A percentile compares a stretch with the other conserved stretches of the same genome.
Evolutionary conservation across 2,329 filamentous ascomycete species (phyloP).

Genomic region (Aureobasidium sp.): DNA sequence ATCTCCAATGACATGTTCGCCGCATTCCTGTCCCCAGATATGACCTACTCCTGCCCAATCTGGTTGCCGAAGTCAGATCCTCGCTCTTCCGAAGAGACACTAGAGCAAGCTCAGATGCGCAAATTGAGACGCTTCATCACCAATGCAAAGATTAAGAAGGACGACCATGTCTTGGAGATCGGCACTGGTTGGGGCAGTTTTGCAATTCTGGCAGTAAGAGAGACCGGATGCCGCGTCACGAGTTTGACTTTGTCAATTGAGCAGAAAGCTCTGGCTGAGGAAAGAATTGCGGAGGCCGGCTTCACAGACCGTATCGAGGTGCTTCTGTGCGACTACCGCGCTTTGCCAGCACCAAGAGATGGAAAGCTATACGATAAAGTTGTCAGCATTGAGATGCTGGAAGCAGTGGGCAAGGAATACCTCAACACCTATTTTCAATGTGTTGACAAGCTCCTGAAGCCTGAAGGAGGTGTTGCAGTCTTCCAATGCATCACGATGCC

Average conservation of each 20-base stretch:
- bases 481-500: constrained; percentile 76
- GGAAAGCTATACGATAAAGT: constrained; percentile 57
- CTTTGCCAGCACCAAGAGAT: constrained; percentile 42
- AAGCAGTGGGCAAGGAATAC: constrained; percentile 62
- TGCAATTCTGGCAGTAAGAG: constrained; percentile 58
- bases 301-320: constrained; percentile 55
- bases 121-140: constrained; percentile 60
- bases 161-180: constrained; percentile 65
- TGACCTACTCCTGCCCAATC: constrained; percentile 68
- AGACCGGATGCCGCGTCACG: constrained; percentile 60
- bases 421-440: constrained; percentile 59
- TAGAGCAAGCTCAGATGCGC: constrained; percentile 58
- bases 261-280: constrained; percentile 60
- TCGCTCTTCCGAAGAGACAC: constrained; percentile 41
- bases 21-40: constrained; percentile 63
- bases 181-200: constrained; percentile 70
- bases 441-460: constrained; percentile 56
- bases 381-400: constrained; percentile 70
- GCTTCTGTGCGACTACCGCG: constrained; percentile 60
- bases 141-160: constrained; percentile 52
- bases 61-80: constrained; percentile 44
- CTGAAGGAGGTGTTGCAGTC: constrained; percentile 56
- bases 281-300: constrained; percentile 53
- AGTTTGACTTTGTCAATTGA: constrained; percentile 60
- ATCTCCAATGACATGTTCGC: constrained; percentile 70